Evolutionary conservation across 257 asterid species (phyloP).

Genomic region (Phtheirospermum japonicum): DNA sequence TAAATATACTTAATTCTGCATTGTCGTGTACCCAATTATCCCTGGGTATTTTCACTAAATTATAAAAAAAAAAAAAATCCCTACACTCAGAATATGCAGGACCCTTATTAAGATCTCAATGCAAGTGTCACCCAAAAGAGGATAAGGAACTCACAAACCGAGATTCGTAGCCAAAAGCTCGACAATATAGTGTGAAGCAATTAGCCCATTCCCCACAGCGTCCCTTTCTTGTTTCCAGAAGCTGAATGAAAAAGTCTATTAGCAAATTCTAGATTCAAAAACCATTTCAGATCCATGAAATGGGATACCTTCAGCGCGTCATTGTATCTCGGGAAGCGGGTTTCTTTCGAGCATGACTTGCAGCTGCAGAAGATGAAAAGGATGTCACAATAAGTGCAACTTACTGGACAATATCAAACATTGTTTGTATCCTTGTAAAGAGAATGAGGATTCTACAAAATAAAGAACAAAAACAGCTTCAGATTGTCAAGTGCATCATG

Average conservation of each 20-base stretch:
- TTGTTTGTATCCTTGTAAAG: conserved; percentile 8
- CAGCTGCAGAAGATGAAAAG: conserved; percentile 60
- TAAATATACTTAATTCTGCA: no score
- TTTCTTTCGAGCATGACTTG: conserved; percentile 60
- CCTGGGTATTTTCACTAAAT: no score
- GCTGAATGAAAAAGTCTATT: conserved; percentile 49
- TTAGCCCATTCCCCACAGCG: conserved; percentile 99
- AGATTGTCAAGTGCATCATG: conserved; percentile 10
- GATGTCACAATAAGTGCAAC: conserved; percentile 25
- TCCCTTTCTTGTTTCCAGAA: conserved; percentile 86
- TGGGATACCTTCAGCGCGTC: conserved; percentile 80
- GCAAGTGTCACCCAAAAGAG: neutral
- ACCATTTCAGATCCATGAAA: conserved; percentile 22
- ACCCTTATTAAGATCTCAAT: conserved; percentile 13
- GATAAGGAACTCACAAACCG: conserved; percentile 77
- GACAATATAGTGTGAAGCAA: conserved; percentile 92
- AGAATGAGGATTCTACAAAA: neutral
- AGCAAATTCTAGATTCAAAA: conserved; percentile 24
- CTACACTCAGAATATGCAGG: neutral
- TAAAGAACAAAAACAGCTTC: conserved; percentile 13
- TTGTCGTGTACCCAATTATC: no score
- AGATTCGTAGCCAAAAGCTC: conserved; percentile 89
- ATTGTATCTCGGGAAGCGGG: conserved; percentile 95
- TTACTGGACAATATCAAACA: neutral
- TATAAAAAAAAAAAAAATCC: no score